Evolutionary conservation across 164 flowering plant genomes (phyloP).

Genomic region (Tinospora cordifolia): DNA sequence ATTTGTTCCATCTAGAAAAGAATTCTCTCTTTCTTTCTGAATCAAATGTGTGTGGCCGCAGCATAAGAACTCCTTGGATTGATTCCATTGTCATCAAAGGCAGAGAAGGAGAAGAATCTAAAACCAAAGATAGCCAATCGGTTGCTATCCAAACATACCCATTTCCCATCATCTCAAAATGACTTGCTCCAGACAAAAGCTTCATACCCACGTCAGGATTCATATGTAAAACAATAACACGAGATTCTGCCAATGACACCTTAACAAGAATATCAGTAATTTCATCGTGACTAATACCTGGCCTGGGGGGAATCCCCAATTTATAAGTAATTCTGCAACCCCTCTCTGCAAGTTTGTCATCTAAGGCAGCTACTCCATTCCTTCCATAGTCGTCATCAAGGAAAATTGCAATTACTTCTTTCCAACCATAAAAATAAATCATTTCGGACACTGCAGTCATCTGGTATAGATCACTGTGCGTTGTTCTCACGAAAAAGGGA

Average conservation of each 20-base stretch:
- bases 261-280: slow-evolving; percentile 52
- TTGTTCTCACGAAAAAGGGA: slow-evolving; percentile 68
- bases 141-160: slow-evolving; percentile 96
- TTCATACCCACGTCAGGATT: slow-evolving; percentile 42
- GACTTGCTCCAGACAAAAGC: slow-evolving; percentile 50
- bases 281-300: slow-evolving; percentile 23
- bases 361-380: slow-evolving; percentile 67
- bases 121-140: slow-evolving; percentile 64
- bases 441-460: slow-evolving; percentile 82
- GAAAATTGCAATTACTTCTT: slow-evolving; percentile 58
- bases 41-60: slow-evolving; percentile 75
- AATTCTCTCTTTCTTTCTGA: slow-evolving; percentile 52
- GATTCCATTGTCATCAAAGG: slow-evolving; percentile 33
- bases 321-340: slow-evolving; percentile 67
- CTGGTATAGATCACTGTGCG: slow-evolving; percentile 68
- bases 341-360: slow-evolving; percentile 55
- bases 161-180: slow-evolving; percentile 68
- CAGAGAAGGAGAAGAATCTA: slow-evolving; percentile 50
- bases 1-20: slow-evolving; percentile 54
- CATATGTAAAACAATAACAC: slow-evolving; percentile 66
- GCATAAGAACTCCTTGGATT: slow-evolving; percentile 69
- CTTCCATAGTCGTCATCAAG: slow-evolving; percentile 79
- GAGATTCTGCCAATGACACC: slow-evolving; percentile 55
- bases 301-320: slow-evolving; percentile 38
- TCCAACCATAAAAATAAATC: slow-evolving; percentile 65